Evolutionary conservation across 2,329 filamentous ascomycete genomes (phyloP), one percentile per base, ranked within the genome.

Genomic region (Claviceps lovelessii): DNA sequence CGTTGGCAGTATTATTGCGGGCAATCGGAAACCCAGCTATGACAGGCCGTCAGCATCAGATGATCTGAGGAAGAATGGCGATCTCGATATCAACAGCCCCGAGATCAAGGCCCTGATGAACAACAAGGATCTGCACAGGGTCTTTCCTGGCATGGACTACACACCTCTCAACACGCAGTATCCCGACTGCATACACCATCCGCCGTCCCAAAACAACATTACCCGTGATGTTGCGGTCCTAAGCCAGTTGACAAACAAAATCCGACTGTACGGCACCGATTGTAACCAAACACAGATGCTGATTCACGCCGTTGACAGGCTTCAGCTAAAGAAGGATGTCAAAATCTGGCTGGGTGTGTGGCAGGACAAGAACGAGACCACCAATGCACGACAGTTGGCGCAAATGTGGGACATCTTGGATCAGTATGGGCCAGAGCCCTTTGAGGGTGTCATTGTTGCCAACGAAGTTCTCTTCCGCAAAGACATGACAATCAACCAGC

Each of bases 271-370:
- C 67, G 91, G 91, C 51, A 97, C 89, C 13, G 91, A 97, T 72
- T 97, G 91, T 77, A 96, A 96, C 70, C 91, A 97, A 70, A 97
- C 91, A 0, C 81, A 95, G 68, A 93, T 97, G 86, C 81, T 94
- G 0, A 74, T 97, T 9, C 84, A 93, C 62, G 84, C 90, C 23
- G 85, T 97, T 61, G 76, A 87, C 55, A 78, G 78, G 52, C 76
- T 97, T 13, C 76, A 85, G 53, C 72, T 96, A 61, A 77, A 86
- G 54, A 76, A 80, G 55, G 74, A 74, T 1, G 82, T 95, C 73
- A 95, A 94, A 68, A 76, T 97, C 58, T 97, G 91, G 91, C 75
- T 97, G 48, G 91, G 91, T 17, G 90, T 97, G 4, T 96, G 90
- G 88, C 85, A 95, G 58, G 90, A 93, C 65, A 77, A 73, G 55